phyloP scores from a whole-genome alignment of 1,284 basidiomycete species.

The Ceratorhiza oryzae-sativae region DNA sequence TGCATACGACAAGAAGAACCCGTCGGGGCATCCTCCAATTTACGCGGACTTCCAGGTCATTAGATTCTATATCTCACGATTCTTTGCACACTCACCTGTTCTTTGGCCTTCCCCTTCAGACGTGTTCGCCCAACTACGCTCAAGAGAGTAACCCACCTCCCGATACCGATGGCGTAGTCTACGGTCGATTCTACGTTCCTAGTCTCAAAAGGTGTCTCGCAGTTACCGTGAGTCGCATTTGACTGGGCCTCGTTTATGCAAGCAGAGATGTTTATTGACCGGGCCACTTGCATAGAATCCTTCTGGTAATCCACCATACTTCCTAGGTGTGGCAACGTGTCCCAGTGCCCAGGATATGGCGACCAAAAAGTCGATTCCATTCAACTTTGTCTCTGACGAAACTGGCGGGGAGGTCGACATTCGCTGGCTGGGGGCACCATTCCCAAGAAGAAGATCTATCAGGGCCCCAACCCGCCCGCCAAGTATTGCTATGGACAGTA shows the following conservation, averaged over 20 bases:
- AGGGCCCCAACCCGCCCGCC: slow-evolving; percentile 7
- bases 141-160: neutral
- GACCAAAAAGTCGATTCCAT: slow-evolving; percentile 2
- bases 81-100: neutral
- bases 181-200: slow-evolving; percentile 8
- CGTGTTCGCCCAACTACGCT: slow-evolving; percentile 9
- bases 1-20: slow-evolving; percentile 2
- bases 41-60: neutral
- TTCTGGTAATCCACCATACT: slow-evolving; percentile 8
- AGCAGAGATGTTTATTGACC: neutral
- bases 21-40: neutral
- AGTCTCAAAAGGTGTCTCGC: neutral
- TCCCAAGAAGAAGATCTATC: neutral
- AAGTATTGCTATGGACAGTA: slow-evolving; percentile 18
- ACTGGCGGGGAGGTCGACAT: slow-evolving; percentile 11
- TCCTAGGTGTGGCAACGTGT: neutral
- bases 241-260: too few species aligned
- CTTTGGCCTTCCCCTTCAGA: neutral
- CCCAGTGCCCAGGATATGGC: neutral
- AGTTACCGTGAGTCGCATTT: neutral
- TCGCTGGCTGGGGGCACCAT: slow-evolving; percentile 6
- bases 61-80: too few species aligned
- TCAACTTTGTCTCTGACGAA: slow-evolving; percentile 18
- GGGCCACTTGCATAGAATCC: neutral
- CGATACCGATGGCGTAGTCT: neutral